Evolutionary conservation across 2,329 filamentous ascomycete species (phyloP).

Genomic region (Pestalotiopsis sp.): DNA sequence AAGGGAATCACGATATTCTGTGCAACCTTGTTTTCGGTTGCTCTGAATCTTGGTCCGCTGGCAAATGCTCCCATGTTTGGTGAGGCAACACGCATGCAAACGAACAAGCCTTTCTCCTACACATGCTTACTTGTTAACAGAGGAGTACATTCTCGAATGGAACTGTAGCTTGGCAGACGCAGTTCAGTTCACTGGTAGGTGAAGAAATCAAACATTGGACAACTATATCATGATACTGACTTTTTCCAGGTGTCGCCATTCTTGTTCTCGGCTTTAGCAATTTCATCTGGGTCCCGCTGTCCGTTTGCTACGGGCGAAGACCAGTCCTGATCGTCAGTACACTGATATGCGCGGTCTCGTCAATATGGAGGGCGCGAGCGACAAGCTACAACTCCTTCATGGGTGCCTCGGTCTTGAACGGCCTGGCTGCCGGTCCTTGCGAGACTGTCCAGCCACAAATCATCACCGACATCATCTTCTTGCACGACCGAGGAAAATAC

Average conservation of each 20-base stretch:
- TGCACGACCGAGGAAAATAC: slow-evolving; percentile 65
- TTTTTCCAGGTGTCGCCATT: slow-evolving; percentile 43
- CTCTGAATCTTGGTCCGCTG: slow-evolving; percentile 43
- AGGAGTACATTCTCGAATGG: slow-evolving; percentile 57
- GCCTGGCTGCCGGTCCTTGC: slow-evolving; percentile 63
- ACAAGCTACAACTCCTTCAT: slow-evolving; percentile 64
- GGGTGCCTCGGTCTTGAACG: slow-evolving; percentile 57
- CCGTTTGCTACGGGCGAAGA: slow-evolving; percentile 49
- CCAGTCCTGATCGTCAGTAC: slow-evolving; percentile 48
- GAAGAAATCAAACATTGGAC: too few relatives aligned
- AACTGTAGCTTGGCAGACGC: slow-evolving; percentile 54
- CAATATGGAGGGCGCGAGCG: slow-evolving; percentile 57
- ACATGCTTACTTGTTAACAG: slow-evolving; percentile 37
- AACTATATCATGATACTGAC: not conserved
- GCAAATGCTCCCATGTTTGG: slow-evolving; percentile 57
- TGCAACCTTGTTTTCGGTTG: slow-evolving; percentile 42
- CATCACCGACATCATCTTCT: slow-evolving; percentile 67
- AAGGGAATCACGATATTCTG: slow-evolving; percentile 40
- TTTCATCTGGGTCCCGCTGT: slow-evolving; percentile 55
- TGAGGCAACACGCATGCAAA: not conserved
- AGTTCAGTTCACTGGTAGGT: slow-evolving; percentile 43
- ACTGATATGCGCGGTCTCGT: slow-evolving; percentile 45
- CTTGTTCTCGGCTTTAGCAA: slow-evolving; percentile 50
- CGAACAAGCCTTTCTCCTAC: too few relatives aligned
- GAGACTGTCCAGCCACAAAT: slow-evolving; percentile 66